phyloP scores from a whole-genome alignment of 192 early-diverging fungal species.

The Podila epigama region DNA sequence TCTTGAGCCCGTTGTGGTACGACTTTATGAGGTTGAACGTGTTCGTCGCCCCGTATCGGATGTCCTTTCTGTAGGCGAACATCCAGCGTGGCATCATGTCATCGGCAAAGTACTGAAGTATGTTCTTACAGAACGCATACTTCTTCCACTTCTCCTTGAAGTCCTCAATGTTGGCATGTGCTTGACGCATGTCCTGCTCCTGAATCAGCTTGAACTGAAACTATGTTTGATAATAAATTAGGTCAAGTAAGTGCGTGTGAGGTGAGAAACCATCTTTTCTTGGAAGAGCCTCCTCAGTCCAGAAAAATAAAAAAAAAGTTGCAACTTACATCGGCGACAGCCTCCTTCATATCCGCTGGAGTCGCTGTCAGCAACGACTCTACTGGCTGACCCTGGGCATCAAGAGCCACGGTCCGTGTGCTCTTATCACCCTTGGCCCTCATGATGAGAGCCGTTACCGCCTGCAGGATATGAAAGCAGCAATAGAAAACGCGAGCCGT shows the following conservation, averaged over 20 bases:
- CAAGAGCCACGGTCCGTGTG: no score
- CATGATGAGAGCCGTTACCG: constrained; percentile 1
- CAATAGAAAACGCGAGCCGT: background rate
- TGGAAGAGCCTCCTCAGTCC: no score
- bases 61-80: background rate
- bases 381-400: no score
- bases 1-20: background rate
- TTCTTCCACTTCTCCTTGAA: background rate
- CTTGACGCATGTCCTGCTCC: background rate
- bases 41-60: background rate
- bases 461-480: constrained; percentile 1
- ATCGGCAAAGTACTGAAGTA: background rate
- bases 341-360: no score
- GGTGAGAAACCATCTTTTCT: no score
- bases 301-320: no score
- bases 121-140: constrained; percentile 1
- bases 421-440: background rate
- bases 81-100: constrained; percentile 5
- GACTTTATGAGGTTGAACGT: background rate
- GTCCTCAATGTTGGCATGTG: background rate
- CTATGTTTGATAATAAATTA: background rate
- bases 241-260: no score
- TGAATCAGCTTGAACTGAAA: background rate
- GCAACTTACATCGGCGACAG: no score
- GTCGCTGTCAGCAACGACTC: no score